phyloP scores from a whole-genome alignment of 2,329 filamentous ascomycete species.

The Ophiosphaerella herpotricha region DNA sequence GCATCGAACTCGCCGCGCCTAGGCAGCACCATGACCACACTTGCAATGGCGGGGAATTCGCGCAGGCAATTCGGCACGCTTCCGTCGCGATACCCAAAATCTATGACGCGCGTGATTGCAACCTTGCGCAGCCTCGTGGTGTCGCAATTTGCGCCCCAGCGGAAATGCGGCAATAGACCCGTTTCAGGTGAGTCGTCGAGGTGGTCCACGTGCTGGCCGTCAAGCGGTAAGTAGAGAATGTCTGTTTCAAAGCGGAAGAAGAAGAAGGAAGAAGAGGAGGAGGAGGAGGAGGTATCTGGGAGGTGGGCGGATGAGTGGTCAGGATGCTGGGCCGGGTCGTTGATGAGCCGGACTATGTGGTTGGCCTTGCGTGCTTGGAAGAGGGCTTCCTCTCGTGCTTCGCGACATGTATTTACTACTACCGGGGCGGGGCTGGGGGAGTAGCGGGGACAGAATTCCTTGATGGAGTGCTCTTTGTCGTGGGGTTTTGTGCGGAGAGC shows the following conservation, averaged over 20 bases:
- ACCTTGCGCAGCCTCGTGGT: conserved; percentile 11
- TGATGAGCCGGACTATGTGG: conserved; percentile 11
- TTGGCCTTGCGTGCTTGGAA: conserved; percentile 20
- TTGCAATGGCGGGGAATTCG: conserved; percentile 20
- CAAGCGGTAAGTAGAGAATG: conserved; percentile 19
- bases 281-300: conserved; percentile 17
- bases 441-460: conserved; percentile 23
- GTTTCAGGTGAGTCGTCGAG: conserved; percentile 24
- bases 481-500: conserved; percentile 20
- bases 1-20: conserved; percentile 8
- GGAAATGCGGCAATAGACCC: conserved; percentile 26
- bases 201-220: conserved; percentile 14
- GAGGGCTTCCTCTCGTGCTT: conserved; percentile 22
- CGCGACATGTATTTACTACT: conserved; percentile 22
- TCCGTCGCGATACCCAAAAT: conserved; percentile 17
- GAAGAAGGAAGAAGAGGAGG: neutral
- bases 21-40: conserved; percentile 22
- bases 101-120: conserved; percentile 20
- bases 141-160: conserved; percentile 11
- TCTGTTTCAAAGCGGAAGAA: conserved; percentile 28
- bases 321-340: neutral
- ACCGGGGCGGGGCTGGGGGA: conserved; percentile 21
- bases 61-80: conserved; percentile 24
- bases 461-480: conserved; percentile 10
- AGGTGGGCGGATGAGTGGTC: neutral